Conservation (phyloP, 495 filamentous ascomycete genomes). For the Pseudevernia furfuracea region DNA sequence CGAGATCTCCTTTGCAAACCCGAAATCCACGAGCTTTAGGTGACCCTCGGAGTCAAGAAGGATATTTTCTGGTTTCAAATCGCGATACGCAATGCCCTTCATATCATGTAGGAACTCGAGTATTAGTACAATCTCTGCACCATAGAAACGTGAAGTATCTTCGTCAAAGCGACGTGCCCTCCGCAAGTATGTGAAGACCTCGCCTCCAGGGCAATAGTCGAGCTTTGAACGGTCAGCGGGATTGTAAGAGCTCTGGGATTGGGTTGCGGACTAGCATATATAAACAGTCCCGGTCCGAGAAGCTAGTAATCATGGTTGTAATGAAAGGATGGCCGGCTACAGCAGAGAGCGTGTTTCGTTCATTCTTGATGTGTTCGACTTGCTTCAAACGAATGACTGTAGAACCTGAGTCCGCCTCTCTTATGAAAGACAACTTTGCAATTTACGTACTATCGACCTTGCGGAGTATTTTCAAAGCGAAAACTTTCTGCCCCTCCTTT, state of each 20-base stretch:
- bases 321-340: slow-evolving; percentile 94
- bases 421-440: slow-evolving; percentile 10
- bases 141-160: slow-evolving; percentile 81
- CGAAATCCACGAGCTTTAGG: slow-evolving; percentile 96
- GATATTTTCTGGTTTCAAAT: slow-evolving; percentile 95
- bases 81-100: slow-evolving; percentile 82
- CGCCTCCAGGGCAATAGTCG: slow-evolving; percentile 88
- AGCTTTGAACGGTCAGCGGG: slow-evolving; percentile 40
- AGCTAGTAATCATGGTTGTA: slow-evolving; percentile 80
- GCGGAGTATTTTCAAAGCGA: slow-evolving; percentile 86
- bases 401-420: slow-evolving; percentile 21
- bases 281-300: slow-evolving; percentile 78
- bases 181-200: slow-evolving; percentile 90
- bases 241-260: slow-evolving; percentile 23
- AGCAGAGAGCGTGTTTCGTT: slow-evolving; percentile 76
- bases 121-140: slow-evolving; percentile 87
- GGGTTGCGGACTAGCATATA: slow-evolving; percentile 72
- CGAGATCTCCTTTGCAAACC: slow-evolving; percentile 81
- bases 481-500: slow-evolving; percentile 60
- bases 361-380: slow-evolving; percentile 93
- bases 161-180: slow-evolving; percentile 80
- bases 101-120: slow-evolving; percentile 85
- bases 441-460: slow-evolving; percentile 63
- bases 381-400: slow-evolving; percentile 93
- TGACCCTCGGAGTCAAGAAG: slow-evolving; percentile 87